phyloP scores from a whole-genome alignment of 345 rosid species.

The Salix purpurea region DNA sequence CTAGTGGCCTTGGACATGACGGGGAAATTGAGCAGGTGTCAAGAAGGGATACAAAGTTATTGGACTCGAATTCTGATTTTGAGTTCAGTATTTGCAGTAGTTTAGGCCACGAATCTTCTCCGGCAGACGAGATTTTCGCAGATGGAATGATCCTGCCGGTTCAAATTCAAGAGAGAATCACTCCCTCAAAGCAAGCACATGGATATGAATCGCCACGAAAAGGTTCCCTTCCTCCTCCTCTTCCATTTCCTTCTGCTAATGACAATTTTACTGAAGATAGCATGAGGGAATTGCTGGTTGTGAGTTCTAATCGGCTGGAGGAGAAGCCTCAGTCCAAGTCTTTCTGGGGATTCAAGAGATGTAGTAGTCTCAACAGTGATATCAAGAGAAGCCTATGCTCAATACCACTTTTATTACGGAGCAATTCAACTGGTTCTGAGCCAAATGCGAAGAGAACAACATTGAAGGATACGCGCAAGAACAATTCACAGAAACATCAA shows the following conservation, averaged over 20 bases:
- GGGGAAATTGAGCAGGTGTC: slow-evolving; percentile 15
- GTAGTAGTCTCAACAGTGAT: slow-evolving; percentile 61
- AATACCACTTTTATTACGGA: slow-evolving; percentile 56
- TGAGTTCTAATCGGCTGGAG: slow-evolving; percentile 16
- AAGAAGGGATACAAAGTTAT: slow-evolving; percentile 39
- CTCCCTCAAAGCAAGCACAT: slow-evolving; percentile 18
- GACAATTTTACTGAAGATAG: slow-evolving; percentile 23
- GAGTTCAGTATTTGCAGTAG: slow-evolving; percentile 56
- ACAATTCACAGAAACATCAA: slow-evolving; percentile 32
- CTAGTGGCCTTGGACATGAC: slow-evolving; percentile 42
- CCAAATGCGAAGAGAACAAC: slow-evolving; percentile 25
- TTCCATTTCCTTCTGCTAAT: slow-evolving; percentile 21
- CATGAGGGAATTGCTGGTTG: slow-evolving; percentile 6
- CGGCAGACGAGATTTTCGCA: slow-evolving; percentile 73
- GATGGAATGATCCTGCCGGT: slow-evolving; percentile 73
- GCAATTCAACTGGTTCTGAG: slow-evolving; percentile 67
- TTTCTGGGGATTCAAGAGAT: slow-evolving; percentile 79
- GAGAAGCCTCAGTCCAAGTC: slow-evolving; percentile 44
- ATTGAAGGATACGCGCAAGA: slow-evolving; percentile 37
- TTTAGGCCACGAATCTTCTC: slow-evolving; percentile 42
- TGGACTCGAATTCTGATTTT: slow-evolving; percentile 57
- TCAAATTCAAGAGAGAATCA: slow-evolving; percentile 24
- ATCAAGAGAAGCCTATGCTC: slow-evolving; percentile 50
- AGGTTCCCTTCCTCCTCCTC: slow-evolving; percentile 38
- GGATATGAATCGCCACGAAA: slow-evolving; percentile 28